Evolutionary conservation across 495 filamentous ascomycete species (phyloP), one percentile per base, ranked within the genome.

Genomic region (Xylaria sp.): DNA sequence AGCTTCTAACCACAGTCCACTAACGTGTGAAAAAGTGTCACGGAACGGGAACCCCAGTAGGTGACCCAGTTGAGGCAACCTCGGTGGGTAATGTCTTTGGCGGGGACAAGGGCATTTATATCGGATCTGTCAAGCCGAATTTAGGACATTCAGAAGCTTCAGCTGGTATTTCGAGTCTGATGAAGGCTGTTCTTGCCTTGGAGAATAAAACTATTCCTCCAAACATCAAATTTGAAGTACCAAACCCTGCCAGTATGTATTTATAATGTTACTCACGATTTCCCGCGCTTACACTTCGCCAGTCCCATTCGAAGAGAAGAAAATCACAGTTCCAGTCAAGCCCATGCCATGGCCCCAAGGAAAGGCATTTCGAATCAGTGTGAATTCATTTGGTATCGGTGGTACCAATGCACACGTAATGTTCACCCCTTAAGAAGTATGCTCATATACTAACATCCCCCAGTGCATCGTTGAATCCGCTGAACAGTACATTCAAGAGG

Each of bases 91-190:
- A 59, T 19, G 74, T 77, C 1, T 79, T 82, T 50, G 78, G 76
- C 8, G 69, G 40, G 40, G 6, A 76, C 5, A 61, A 72, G 0
- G 77, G 80, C 1, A 71, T 86, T 4, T 80, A 81, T 58, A 80
- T 90, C 46, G 86, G 85, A 2, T 85, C 85, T 0, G 77, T 88
- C 0, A 88, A 89, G 61, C 80, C 83, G 0, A 86, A 86, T 66
- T 73, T 87, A 4, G 85, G 87, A 0, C 87, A 89, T 70, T 62
- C 77, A 1, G 87, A 88, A 74, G 85, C 79, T 0, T 76, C 82
- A 0, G 79, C 79, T 40, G 86, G 86, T n/a, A 79, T 82, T 0
- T 82, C 80, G 1, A 43, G 40, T 11, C 57, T 88, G 6, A 84
- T 89, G 29, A 88, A 89, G 61, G 79, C 79, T 4, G 73, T 81